Percentiles rank a stretch among this genome's conserved stretches.
Evolutionary conservation across 495 filamentous ascomycete species (phyloP).

Genomic region (Podospora appendiculata): DNA sequence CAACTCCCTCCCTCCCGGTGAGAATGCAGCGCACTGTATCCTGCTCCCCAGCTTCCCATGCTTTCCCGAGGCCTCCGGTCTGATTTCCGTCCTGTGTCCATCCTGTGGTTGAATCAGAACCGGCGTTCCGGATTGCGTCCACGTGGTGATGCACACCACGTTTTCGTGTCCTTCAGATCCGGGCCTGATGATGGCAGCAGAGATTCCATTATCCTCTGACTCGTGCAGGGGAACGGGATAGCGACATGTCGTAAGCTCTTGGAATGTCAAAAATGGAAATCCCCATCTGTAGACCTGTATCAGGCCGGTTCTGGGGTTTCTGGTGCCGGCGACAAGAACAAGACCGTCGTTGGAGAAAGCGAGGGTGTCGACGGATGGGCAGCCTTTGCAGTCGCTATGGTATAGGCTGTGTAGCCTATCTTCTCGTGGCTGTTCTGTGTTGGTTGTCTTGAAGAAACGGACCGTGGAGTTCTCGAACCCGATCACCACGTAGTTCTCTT

Average conservation of each 20-base stretch:
- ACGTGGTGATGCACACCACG: slow-evolving; percentile 28
- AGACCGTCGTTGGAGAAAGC: slow-evolving; percentile 29
- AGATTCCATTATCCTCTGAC: slow-evolving; percentile 28
- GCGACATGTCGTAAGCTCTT: slow-evolving; percentile 23
- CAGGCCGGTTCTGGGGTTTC: slow-evolving; percentile 20
- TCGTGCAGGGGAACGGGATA: slow-evolving; percentile 28
- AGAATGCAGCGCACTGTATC: slow-evolving; percentile 29
- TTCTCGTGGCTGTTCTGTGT: slow-evolving; percentile 23
- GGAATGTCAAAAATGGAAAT: slow-evolving; percentile 24
- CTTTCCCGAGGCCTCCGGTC: slow-evolving; percentile 12
- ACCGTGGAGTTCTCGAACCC: slow-evolving; percentile 29
- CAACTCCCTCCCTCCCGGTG: slow-evolving; percentile 21
- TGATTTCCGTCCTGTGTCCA: slow-evolving; percentile 24
- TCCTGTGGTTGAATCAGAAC: slow-evolving; percentile 27
- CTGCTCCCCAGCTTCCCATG: slow-evolving; percentile 24
- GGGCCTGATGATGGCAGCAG: slow-evolving; percentile 22
- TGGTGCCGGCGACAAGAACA: slow-evolving; percentile 24
- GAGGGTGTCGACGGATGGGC: slow-evolving; percentile 26
- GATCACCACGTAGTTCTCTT: slow-evolving; percentile 27
- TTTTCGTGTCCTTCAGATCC: slow-evolving; percentile 17
- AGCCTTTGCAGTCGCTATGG: slow-evolving; percentile 22
- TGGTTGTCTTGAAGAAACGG: slow-evolving; percentile 25
- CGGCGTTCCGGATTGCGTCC: slow-evolving; percentile 30
- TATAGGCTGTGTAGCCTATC: slow-evolving; percentile 21
- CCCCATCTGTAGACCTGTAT: slow-evolving; percentile 26